Evolutionary conservation across 768 basidiomycete genomes (phyloP).

Genomic region (Suillus brevipes): DNA sequence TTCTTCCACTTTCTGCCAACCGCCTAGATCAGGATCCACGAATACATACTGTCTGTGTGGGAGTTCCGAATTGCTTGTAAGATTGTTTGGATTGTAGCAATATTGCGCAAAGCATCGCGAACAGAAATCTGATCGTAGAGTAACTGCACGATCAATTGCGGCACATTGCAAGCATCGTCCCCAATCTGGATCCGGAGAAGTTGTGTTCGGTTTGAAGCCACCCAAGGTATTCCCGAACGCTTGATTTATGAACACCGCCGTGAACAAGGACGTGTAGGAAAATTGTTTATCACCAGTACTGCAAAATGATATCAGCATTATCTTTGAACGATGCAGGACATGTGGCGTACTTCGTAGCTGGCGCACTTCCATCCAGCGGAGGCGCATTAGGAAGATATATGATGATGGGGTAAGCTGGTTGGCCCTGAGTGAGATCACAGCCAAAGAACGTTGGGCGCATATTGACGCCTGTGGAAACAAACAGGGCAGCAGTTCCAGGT

Average conservation of each 20-base stretch:
- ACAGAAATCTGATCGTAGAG: conserved; percentile 46
- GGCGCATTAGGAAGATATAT: conserved; percentile 80
- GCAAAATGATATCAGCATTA: conserved; percentile 11
- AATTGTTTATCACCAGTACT: conserved; percentile 62
- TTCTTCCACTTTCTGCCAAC: conserved; percentile 38
- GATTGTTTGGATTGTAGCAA: conserved; percentile 60
- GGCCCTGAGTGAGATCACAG: conserved; percentile 52
- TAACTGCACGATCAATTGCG: conserved; percentile 51
- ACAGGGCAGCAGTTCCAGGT: conserved; percentile 50
- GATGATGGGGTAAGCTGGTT: conserved; percentile 63
- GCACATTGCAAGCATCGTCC: conserved; percentile 63
- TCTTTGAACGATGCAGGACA: neutral
- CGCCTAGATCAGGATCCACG: conserved; percentile 56
- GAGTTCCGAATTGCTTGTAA: conserved; percentile 47
- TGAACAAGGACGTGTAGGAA: conserved; percentile 57
- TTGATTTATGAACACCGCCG: conserved; percentile 60
- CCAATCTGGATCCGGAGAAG: conserved; percentile 53
- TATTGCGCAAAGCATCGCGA: conserved; percentile 63
- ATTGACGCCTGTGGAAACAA: conserved; percentile 62
- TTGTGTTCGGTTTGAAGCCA: conserved; percentile 63
- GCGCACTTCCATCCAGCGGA: conserved; percentile 58
- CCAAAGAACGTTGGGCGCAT: conserved; percentile 79
- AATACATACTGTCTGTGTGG: conserved; percentile 44
- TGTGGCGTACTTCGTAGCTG: conserved; percentile 59
- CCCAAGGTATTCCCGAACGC: conserved; percentile 53